Evolutionary conservation across 306 rosid species (phyloP).

Genomic region (Mucuna pruriens): DNA sequence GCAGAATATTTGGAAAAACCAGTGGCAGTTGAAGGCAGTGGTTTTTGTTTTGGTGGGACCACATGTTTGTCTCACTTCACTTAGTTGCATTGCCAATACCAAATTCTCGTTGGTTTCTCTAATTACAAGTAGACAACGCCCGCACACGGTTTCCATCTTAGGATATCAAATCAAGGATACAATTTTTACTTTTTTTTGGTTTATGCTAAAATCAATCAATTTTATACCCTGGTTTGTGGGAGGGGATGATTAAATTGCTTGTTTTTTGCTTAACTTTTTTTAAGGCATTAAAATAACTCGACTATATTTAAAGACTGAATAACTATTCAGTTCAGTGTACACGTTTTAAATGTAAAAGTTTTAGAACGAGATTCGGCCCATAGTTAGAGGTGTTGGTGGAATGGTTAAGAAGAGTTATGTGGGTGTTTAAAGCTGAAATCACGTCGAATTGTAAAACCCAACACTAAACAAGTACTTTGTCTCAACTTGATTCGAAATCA

Average conservation of each 20-base stretch:
- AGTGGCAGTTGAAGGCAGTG: neutral
- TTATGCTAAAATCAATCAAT: neutral
- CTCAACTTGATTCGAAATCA: too few relatives aligned
- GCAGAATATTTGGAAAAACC: neutral
- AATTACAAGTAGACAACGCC: neutral
- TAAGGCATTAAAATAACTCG: neutral
- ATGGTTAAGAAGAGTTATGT: too few relatives aligned
- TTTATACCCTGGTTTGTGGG: neutral
- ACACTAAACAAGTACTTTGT: too few relatives aligned
- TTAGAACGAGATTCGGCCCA: too few relatives aligned
- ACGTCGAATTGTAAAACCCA: too few relatives aligned
- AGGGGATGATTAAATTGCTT: neutral
- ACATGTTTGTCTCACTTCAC: too few relatives aligned
- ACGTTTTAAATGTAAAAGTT: too few relatives aligned
- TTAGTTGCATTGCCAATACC: neutral
- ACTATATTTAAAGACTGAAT: neutral
- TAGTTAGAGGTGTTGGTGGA: too few relatives aligned
- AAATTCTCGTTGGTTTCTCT: neutral
- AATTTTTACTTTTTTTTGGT: neutral
- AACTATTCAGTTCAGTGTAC: too few relatives aligned
- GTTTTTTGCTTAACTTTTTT: neutral
- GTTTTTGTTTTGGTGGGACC: neutral
- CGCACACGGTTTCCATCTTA: slow-evolving; percentile 4
- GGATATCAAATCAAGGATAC: neutral
- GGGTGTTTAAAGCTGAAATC: too few relatives aligned